Evolutionary conservation across 345 rosid genomes (phyloP), one percentile per base, ranked within the genome.

Genomic region (Eucalyptus regnans): DNA sequence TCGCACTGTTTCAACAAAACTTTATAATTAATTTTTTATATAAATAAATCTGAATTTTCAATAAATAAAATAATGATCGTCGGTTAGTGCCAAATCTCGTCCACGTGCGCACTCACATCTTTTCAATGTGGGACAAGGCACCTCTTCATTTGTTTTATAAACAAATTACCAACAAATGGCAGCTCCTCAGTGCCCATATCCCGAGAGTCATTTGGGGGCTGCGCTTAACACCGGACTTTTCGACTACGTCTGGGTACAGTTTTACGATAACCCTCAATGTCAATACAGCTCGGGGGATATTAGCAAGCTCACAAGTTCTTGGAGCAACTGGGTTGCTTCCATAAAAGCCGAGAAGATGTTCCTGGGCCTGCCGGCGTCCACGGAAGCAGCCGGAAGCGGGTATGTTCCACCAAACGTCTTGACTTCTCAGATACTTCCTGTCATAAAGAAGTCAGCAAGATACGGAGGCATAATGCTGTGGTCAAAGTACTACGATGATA

Each of bases 401-500:
- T 94, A 91, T 81, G 88, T 95, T 80, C 94, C 96, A 2, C 90
- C 95, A 4, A 87, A 90, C 33, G 91, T 91, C 33, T 46, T 95
- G 54, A 91, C 87, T 50, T 90, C 93, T n/a, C 91, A 88, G 86
- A 87, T 95, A 23, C 93, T 94, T 90, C 94, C 93, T 14, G 88
- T 50, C 60, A 87, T 95, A 18, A 94, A 91, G 89, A 89, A 79
- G 29, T 93, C 96, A 13, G 33, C 56, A 4, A 93, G 91, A 44
- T 95, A 95, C 86, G 96, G 96, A 50, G 96, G 96, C 18, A 90
- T 93, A 3, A 94, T 94, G 96, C 93, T 95, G 64, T 95, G 96
- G 96, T 91, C 93, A 20, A 94, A 91, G 88, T 95, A 91, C 27
- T 92, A 87, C 54, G 97, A 95, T 86, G 92, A 92, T 90, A 29